These are phyloP conservation scores for Macrolepiota dolichaula DNA, from an alignment of 768 basidiomycete species.

Conservation along the genomic window DNA sequence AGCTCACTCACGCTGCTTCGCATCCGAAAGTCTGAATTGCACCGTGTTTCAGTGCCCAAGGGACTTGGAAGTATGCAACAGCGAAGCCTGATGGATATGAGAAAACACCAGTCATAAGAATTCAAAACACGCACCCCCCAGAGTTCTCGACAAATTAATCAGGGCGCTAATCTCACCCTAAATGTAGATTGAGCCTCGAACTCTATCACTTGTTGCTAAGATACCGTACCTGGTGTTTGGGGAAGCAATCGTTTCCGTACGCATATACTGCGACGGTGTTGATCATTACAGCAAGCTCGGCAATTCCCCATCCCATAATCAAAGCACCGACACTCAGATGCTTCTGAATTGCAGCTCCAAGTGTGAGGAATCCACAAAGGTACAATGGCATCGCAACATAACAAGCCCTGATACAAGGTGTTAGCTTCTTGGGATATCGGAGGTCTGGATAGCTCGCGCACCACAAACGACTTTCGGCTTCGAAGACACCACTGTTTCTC, in stretches of 20 bases:
- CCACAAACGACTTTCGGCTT: slow-evolving; percentile 48
- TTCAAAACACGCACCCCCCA: slow-evolving; percentile 33
- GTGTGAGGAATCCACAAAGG: slow-evolving; percentile 46
- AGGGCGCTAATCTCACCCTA: slow-evolving; percentile 55
- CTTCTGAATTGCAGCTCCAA: slow-evolving; percentile 49
- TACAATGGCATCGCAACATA: slow-evolving; percentile 54
- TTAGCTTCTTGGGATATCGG: too few species aligned
- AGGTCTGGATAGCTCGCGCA: slow-evolving; percentile 17
- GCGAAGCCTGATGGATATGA: slow-evolving; percentile 32
- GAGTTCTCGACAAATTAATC: slow-evolving; percentile 47
- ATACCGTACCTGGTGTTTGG: slow-evolving; percentile 25
- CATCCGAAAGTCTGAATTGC: slow-evolving; percentile 52
- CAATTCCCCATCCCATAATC: slow-evolving; percentile 60
- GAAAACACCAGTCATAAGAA: neutral
- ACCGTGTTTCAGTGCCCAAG: slow-evolving; percentile 50
- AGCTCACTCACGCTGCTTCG: slow-evolving; percentile 44
- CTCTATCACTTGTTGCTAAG: slow-evolving; percentile 14
- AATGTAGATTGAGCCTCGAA: neutral
- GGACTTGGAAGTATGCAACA: slow-evolving; percentile 57
- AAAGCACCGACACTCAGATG: slow-evolving; percentile 43
- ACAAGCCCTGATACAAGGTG: slow-evolving; percentile 37
- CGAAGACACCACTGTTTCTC: slow-evolving; percentile 34
- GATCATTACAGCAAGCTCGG: slow-evolving; percentile 46
- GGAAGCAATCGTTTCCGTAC: slow-evolving; percentile 27
- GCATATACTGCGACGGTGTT: slow-evolving; percentile 48